Percentiles rank a stretch among this genome's conserved stretches.
Conservation (phyloP, 164 flowering plant species). For the Liriodendron chinense region DNA sequence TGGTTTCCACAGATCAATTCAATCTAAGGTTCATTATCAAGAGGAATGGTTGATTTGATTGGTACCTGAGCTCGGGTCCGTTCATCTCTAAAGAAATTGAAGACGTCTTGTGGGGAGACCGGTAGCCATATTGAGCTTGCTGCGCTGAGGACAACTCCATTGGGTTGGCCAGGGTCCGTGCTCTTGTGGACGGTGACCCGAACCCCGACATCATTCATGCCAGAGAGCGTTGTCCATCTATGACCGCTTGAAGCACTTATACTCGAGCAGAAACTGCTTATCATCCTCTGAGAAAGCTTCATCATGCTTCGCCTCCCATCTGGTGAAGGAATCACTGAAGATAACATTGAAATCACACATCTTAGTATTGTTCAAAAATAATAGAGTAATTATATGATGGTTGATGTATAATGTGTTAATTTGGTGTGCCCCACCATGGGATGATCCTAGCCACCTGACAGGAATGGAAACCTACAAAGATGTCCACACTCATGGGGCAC, state of each 20-base stretch:
- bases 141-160: constrained; percentile 66
- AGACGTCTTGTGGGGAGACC: constrained; percentile 41
- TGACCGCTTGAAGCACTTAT: constrained; percentile 49
- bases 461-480: background rate
- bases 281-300: constrained; percentile 70
- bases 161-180: constrained; percentile 65
- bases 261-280: constrained; percentile 57
- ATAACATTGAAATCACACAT: background rate
- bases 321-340: constrained; percentile 29
- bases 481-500: too few species aligned
- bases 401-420: background rate
- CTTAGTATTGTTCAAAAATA: too few species aligned
- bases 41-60: background rate
- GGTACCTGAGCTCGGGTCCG: constrained; percentile 28
- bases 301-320: constrained; percentile 58
- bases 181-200: constrained; percentile 48
- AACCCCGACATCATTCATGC: constrained; percentile 43
- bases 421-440: background rate
- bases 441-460: background rate
- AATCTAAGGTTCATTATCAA: background rate
- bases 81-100: constrained; percentile 55
- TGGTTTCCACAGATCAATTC: background rate
- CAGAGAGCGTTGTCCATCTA: constrained; percentile 51
- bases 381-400: too few species aligned
- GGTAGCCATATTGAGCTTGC: constrained; percentile 79